These are phyloP conservation scores for Scedosporium apiospermum DNA, from an alignment of 2,329 filamentous ascomycete genomes.

Conservation along the genomic window DNA sequence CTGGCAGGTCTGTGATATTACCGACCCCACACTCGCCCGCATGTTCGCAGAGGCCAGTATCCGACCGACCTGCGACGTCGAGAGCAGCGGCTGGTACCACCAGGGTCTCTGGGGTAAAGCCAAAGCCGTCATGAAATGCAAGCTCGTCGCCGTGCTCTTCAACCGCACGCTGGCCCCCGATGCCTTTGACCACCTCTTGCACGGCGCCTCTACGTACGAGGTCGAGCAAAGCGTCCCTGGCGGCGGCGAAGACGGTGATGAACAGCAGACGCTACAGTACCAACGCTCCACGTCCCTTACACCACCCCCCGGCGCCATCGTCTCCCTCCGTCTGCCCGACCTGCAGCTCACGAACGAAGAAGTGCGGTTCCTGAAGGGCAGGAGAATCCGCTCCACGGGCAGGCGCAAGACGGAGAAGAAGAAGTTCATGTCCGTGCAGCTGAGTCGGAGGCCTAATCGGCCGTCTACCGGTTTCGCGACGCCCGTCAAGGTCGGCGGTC, in stretches of 20 bases:
- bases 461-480: constrained; percentile 6
- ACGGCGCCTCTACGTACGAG: neutral
- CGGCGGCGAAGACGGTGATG: neutral
- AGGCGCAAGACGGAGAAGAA: constrained; percentile 14
- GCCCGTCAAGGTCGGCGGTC: constrained; percentile 6
- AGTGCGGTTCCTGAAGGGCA: constrained; percentile 22
- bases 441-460: constrained; percentile 11
- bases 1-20: constrained; percentile 91
- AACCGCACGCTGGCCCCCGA: constrained; percentile 33
- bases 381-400: constrained; percentile 15
- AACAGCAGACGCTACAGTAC: constrained; percentile 7
- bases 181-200: constrained; percentile 6
- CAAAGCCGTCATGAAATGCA: constrained; percentile 80
- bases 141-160: constrained; percentile 60
- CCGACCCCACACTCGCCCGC: constrained; percentile 61
- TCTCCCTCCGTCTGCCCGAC: constrained; percentile 28
- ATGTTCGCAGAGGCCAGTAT: constrained; percentile 57
- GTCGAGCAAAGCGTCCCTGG: neutral
- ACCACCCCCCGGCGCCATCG: constrained; percentile 18
- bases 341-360: constrained; percentile 28
- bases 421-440: constrained; percentile 13
- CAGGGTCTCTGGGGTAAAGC: constrained; percentile 75
- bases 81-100: constrained; percentile 73
- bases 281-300: constrained; percentile 32
- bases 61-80: constrained; percentile 46